phyloP scores from a whole-genome alignment of 352 stramenopile genomes.

The Phytophthora ramorum region DNA sequence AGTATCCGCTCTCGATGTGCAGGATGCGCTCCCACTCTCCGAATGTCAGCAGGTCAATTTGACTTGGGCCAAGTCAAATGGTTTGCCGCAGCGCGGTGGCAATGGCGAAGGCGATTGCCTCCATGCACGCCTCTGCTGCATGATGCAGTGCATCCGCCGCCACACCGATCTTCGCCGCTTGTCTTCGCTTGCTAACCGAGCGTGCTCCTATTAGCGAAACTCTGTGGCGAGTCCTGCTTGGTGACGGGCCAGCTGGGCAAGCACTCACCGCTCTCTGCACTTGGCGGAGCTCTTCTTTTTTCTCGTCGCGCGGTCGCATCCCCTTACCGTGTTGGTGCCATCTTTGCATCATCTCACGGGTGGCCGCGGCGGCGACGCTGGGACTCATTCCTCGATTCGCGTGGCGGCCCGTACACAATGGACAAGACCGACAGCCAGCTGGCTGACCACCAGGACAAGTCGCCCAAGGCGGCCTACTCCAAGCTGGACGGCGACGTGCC shows the following conservation, averaged over 20 bases:
- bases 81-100: too few relatives aligned
- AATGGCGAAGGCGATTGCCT: too few relatives aligned
- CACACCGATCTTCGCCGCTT: too few relatives aligned
- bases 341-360: conserved; percentile 14
- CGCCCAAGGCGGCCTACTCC: conserved; percentile 27
- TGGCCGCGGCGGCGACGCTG: not conserved
- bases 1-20: too few relatives aligned
- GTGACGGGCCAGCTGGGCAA: conserved; percentile 10
- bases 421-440: conserved; percentile 32
- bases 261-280: conserved; percentile 19
- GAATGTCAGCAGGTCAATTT: too few relatives aligned
- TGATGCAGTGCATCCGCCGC: too few relatives aligned
- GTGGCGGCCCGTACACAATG: conserved; percentile 20
- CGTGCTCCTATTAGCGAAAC: conserved; percentile 11
- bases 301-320: conserved; percentile 26
- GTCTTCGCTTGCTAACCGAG: conserved; percentile 11
- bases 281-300: conserved; percentile 20
- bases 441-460: conserved; percentile 16
- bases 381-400: conserved; percentile 33
- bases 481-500: conserved; percentile 36
- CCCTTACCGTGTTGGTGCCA: conserved; percentile 27
- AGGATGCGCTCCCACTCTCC: too few relatives aligned
- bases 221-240: conserved; percentile 9
- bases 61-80: too few relatives aligned
- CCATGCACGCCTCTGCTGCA: too few relatives aligned